Evolutionary conservation across 495 filamentous ascomycete species (phyloP).

Genomic region (Xylaria curta): DNA sequence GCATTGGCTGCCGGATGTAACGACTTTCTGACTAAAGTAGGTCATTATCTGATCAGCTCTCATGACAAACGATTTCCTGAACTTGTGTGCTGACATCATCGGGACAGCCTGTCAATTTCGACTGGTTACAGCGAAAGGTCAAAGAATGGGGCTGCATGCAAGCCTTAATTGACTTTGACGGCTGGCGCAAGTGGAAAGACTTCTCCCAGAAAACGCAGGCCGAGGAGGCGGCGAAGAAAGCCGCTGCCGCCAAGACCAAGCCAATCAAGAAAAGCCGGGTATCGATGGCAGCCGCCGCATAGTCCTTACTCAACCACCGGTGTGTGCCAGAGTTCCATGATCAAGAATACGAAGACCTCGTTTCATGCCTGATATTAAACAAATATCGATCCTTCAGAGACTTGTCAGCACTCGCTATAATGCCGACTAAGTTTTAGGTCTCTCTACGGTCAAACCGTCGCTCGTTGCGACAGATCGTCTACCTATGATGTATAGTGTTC

Average conservation of each 20-base stretch:
- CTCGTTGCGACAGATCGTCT: background rate
- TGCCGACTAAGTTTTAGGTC: background rate
- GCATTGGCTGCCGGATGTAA: slow-evolving; percentile 96
- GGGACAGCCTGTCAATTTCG: slow-evolving; percentile 88
- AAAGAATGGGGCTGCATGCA: slow-evolving; percentile 99
- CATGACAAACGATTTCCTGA: background rate
- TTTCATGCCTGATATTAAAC: background rate
- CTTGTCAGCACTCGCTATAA: background rate
- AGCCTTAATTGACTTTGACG: slow-evolving; percentile 97
- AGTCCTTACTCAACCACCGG: background rate
- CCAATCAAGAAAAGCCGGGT: slow-evolving; percentile 47
- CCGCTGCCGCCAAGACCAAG: slow-evolving; percentile 37
- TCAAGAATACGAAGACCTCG: background rate
- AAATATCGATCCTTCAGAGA: background rate
- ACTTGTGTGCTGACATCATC: background rate
- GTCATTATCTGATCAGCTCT: slow-evolving; percentile 26
- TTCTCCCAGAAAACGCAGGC: slow-evolving; percentile 57
- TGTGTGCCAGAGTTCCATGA: background rate
- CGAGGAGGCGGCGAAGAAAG: slow-evolving; percentile 42
- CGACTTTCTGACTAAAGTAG: slow-evolving; percentile 97
- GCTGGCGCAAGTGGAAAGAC: slow-evolving; percentile 97
- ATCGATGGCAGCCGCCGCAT: slow-evolving; percentile 40
- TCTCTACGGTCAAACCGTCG: no score
- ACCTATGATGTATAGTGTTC: background rate
- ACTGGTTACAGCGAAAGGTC: slow-evolving; percentile 95